Evolutionary conservation across 1,139 yeast genomes (phyloP).

Genomic region (Pichia sp.): DNA sequence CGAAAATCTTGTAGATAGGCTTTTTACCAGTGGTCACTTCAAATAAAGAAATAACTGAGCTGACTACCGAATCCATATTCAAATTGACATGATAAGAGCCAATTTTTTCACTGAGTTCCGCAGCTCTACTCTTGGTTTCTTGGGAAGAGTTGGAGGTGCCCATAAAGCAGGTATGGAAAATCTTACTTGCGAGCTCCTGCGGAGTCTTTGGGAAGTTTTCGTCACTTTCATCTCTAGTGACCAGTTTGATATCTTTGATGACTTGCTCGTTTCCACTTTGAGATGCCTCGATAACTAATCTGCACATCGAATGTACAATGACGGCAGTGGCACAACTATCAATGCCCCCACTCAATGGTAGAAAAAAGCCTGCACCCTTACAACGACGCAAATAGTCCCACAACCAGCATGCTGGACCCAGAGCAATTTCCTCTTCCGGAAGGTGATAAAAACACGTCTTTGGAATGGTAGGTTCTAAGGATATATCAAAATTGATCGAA

Average conservation of each 20-base stretch:
- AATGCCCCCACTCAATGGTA: conserved; percentile 95
- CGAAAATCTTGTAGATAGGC: conserved; percentile 87
- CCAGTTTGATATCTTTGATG: conserved; percentile 61
- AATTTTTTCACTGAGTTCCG: conserved; percentile 63
- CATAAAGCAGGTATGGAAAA: conserved; percentile 91
- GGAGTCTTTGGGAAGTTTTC: conserved; percentile 70
- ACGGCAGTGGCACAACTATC: conserved; percentile 97
- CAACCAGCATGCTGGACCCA: conserved; percentile 98
- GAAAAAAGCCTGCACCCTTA: conserved; percentile 82
- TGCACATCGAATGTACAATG: conserved; percentile 91
- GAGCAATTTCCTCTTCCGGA: conserved; percentile 94
- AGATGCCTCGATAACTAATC: conserved; percentile 68
- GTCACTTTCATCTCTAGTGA: conserved; percentile 48
- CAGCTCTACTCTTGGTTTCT: conserved; percentile 86
- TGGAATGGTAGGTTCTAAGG: conserved; percentile 55
- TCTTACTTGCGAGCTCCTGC: conserved; percentile 64
- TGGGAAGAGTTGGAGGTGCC: conserved; percentile 88
- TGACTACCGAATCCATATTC: conserved; percentile 83
- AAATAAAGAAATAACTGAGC: conserved; percentile 69
- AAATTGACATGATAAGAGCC: conserved; percentile 90
- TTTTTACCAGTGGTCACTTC: conserved; percentile 85
- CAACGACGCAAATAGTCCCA: conserved; percentile 97
- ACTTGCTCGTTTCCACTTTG: conserved; percentile 69
- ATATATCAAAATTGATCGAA: conserved; percentile 55
- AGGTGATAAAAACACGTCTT: conserved; percentile 57